These are phyloP conservation scores for Excoecaria cochinchinensis DNA, from an alignment of 345 rosid species.

Conservation along the genomic window DNA sequence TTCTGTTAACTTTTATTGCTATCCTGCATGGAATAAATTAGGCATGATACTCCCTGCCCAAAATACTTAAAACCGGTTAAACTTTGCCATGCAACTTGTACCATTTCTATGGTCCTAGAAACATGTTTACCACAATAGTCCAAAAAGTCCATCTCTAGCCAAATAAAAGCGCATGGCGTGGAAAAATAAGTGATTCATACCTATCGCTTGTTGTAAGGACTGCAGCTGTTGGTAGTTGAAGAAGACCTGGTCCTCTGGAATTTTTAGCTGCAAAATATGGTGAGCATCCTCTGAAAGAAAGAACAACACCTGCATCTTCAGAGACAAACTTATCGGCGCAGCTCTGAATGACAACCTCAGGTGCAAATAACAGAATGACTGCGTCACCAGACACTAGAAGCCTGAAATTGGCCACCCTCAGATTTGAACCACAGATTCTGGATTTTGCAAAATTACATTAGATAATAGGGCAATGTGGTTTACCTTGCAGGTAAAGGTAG, in stretches of 20 bases:
- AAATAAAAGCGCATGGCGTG: neutral
- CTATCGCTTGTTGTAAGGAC: slow-evolving; percentile 33
- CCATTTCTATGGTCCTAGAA: neutral
- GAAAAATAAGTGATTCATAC: slow-evolving; percentile 20
- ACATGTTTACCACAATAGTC: neutral
- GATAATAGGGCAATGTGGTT: neutral
- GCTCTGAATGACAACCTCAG: slow-evolving; percentile 26
- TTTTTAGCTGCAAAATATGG: slow-evolving; percentile 29
- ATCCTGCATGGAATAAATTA: neutral
- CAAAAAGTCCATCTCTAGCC: neutral
- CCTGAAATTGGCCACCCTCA: slow-evolving; percentile 26
- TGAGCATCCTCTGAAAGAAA: slow-evolving; percentile 24
- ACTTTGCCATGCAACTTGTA: neutral
- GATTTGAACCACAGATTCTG: slow-evolving; percentile 10
- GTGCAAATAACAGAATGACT: slow-evolving; percentile 30
- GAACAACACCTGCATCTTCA: slow-evolving; percentile 30
- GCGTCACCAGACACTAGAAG: slow-evolving; percentile 27
- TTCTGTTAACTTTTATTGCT: neutral
- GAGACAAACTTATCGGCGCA: slow-evolving; percentile 29
- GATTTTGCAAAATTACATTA: neutral
- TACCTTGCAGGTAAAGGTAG: slow-evolving; percentile 34
- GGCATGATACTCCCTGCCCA: neutral
- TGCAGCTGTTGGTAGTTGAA: slow-evolving; percentile 26
- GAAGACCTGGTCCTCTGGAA: slow-evolving; percentile 1
- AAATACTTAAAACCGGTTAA: neutral